These are phyloP conservation scores for Tylopilus plumbeoviolaceoides DNA, from an alignment of 768 basidiomycete genomes.

Conservation along the genomic window DNA sequence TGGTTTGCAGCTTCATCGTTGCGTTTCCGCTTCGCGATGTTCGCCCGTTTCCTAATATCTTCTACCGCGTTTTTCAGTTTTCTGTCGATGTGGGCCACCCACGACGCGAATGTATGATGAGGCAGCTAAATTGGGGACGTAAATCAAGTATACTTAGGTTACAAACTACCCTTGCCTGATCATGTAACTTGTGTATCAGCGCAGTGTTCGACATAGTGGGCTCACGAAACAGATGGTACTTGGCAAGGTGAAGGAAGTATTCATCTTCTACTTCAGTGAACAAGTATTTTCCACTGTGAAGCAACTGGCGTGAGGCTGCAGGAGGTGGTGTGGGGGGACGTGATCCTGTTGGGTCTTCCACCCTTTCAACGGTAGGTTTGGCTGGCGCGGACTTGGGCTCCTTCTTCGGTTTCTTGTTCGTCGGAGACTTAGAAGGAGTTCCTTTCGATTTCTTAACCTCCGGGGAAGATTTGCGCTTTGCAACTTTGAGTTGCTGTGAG, in stretches of 20 bases:
- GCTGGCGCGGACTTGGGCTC: neutral
- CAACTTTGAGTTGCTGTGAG: neutral
- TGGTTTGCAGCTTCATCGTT: neutral
- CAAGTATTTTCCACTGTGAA: constrained; percentile 32
- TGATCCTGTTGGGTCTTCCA: constrained; percentile 2
- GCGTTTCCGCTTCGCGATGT: constrained; percentile 48
- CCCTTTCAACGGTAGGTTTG: neutral
- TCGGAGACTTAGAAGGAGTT: constrained; percentile 6
- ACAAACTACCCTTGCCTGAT: constrained; percentile 39
- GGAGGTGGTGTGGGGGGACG: constrained; percentile 48
- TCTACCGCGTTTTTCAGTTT: constrained; percentile 40
- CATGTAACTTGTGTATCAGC: constrained; percentile 37
- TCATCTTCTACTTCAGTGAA: constrained; percentile 52
- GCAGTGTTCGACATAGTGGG: constrained; percentile 37
- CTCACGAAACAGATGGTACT: constrained; percentile 46
- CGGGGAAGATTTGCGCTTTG: constrained; percentile 7
- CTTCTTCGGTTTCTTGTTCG: constrained; percentile 10
- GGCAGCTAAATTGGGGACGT: constrained; percentile 47
- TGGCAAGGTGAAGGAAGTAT: constrained; percentile 43
- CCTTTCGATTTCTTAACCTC: constrained; percentile 2
- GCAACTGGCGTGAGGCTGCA: constrained; percentile 25
- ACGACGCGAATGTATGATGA: constrained; percentile 51
- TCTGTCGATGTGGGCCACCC: constrained; percentile 39
- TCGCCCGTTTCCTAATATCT: constrained; percentile 44
- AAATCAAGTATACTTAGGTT: neutral